These are phyloP conservation scores for Metschnikowia dekortorum DNA, from an alignment of 805 yeast species.

Conservation along the genomic window DNA sequence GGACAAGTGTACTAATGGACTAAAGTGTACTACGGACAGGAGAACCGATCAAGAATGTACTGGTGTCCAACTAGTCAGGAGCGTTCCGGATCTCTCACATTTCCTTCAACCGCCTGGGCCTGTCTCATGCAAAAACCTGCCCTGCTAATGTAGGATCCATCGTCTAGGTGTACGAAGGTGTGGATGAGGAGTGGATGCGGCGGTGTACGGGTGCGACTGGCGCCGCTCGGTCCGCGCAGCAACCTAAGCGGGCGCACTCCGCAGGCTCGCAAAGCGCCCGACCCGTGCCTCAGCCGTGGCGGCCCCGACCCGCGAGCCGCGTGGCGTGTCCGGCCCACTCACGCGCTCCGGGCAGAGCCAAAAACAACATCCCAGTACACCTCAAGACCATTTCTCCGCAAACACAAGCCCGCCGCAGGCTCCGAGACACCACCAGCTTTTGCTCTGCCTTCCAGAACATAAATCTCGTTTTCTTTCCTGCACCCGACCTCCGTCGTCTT, in stretches of 20 bases:
- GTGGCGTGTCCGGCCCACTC: constrained; percentile 4
- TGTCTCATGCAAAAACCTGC: no score
- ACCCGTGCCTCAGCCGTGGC: background rate
- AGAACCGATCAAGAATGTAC: no score
- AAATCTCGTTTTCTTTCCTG: background rate
- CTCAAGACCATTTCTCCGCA: background rate
- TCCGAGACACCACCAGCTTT: background rate
- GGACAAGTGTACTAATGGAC: no score
- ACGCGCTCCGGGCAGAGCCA: background rate
- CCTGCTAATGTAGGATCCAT: no score
- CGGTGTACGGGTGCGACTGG: no score
- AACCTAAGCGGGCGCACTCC: background rate
- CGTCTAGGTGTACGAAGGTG: no score
- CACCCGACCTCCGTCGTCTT: background rate
- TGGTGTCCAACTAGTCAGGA: no score
- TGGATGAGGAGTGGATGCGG: no score
- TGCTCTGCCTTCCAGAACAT: background rate
- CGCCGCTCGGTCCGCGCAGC: background rate
- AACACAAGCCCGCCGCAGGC: constrained; percentile 2
- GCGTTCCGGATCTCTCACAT: no score
- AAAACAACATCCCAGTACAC: constrained; percentile 2
- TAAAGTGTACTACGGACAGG: no score
- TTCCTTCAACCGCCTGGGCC: no score
- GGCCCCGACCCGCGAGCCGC: background rate
- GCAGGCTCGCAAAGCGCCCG: background rate